phyloP scores from a whole-genome alignment of 2,329 filamentous ascomycete species.

The Diaporthe caulivora region DNA sequence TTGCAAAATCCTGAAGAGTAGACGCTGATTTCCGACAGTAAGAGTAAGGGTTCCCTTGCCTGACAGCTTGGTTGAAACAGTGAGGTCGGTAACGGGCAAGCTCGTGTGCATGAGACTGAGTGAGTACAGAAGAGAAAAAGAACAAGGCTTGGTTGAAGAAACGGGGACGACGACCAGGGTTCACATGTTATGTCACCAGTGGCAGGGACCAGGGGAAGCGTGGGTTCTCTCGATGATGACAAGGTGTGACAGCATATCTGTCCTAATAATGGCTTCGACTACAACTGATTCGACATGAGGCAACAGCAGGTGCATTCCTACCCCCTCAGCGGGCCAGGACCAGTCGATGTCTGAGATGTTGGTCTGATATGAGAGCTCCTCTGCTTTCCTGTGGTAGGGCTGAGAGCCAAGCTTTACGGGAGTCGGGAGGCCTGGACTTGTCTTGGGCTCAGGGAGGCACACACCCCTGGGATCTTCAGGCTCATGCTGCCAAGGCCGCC shows the following conservation, averaged over 20 bases:
- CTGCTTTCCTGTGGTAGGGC: slow-evolving; percentile 13
- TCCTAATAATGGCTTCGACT: not conserved
- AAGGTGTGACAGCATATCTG: not conserved
- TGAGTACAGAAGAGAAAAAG: not conserved
- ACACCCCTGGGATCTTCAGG: slow-evolving; percentile 31
- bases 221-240: not conserved
- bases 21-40: not conserved
- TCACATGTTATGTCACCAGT: not conserved
- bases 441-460: not conserved
- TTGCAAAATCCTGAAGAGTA: not conserved
- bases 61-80: not conserved
- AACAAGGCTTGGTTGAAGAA: not conserved
- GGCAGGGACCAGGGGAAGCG: not conserved
- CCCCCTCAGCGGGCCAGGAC: not conserved
- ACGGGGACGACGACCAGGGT: not conserved
- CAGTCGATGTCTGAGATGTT: not conserved
- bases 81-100: no score
- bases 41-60: no score
- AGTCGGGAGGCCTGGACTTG: slow-evolving; percentile 19
- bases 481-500: slow-evolving; percentile 10
- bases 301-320: not conserved
- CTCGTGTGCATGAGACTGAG: not conserved
- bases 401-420: slow-evolving; percentile 33
- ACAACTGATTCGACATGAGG: not conserved
- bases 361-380: not conserved